Percentiles rank a stretch among this genome's conserved stretches.
Conservation (phyloP, 768 basidiomycete genomes). For the Suillus weaverae region DNA sequence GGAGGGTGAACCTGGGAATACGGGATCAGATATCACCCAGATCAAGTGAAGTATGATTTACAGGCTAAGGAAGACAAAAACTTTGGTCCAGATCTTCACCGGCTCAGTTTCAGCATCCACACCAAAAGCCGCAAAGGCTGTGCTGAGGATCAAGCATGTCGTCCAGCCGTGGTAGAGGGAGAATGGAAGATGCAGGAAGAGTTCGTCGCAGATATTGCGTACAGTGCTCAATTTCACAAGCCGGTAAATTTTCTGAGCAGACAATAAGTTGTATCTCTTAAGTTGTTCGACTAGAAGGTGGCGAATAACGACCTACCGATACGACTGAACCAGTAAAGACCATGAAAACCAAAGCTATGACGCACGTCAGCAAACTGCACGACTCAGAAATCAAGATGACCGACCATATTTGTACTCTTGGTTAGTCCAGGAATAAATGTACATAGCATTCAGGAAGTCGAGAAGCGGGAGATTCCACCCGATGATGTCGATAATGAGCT, state of each 20-base stretch:
- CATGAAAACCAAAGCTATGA: conserved; percentile 38
- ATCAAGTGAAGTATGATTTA: conserved; percentile 22
- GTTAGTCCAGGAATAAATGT: conserved; percentile 58
- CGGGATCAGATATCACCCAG: not conserved
- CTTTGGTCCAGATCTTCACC: conserved; percentile 60
- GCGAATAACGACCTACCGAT: conserved; percentile 32
- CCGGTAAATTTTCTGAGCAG: conserved; percentile 60
- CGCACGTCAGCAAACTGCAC: conserved; percentile 17
- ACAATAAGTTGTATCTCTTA: conserved; percentile 33
- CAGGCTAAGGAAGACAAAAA: conserved; percentile 61
- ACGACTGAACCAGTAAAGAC: conserved; percentile 52
- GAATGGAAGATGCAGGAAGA: conserved; percentile 75
- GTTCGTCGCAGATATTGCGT: conserved; percentile 52
- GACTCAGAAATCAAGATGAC: conserved; percentile 13
- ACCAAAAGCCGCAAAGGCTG: conserved; percentile 64
- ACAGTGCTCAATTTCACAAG: conserved; percentile 58
- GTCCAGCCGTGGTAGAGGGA: conserved; percentile 68
- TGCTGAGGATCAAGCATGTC: conserved; percentile 51
- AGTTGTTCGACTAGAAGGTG: conserved; percentile 30
- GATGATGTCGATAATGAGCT: conserved; percentile 60
- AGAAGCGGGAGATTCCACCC: conserved; percentile 68
- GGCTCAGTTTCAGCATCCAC: conserved; percentile 50
- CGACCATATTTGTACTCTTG: conserved; percentile 48
- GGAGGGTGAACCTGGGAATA: conserved; percentile 48
- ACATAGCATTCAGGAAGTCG: conserved; percentile 62